Base-by-base conservation (phyloP, 1,284 basidiomycete genomes). In the Cutaneotrichosporon mucoides region DNA sequence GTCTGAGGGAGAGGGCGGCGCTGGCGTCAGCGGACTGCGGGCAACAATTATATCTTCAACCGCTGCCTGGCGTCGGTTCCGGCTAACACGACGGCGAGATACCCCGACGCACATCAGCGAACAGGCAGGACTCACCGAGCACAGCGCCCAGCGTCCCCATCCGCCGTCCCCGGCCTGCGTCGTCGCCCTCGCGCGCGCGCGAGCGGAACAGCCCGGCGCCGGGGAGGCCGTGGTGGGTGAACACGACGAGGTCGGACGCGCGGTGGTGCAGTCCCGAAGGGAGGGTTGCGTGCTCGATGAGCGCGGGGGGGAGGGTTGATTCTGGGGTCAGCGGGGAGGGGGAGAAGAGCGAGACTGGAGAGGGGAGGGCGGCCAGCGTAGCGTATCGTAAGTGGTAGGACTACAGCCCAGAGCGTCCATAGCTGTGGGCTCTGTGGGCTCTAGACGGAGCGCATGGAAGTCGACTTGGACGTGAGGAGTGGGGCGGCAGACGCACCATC, bases 111-210 rank as follows among this genome's bases (percentile, higher is more conserved):
- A 24, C 24, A 24, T 24, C 24, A 33, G 16, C 16, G 16, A 10
- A 16, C 8, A 24, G 44, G n/a, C 24, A 24, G 16, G 33, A 42
- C 71, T 61, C 51, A 73, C 72, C 66, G 2, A 76, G 61, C 0
- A 75, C 68, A 0, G 71, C 69, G 38, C 73, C 75, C 5, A 76
- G 44, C 7, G 71, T 73, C 4, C 68, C 75, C 75, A 76, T 76
- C 34, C 69, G 53, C 55, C 73, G 56, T 9, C 75, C 73, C 12
- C 75, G 57, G 1, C 69, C 63, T 10, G 37, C 64, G 34, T 44
- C 46, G 33, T 41, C 60, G 8, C 59, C 54, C 33, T 64, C 66
- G 11, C 53, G 62, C 8, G 58, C 47, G 8, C 67, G 56, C 51
- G 66, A 72, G 13, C 72, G 50, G 51, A 76, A 76, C 13, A 75